Conservation (phyloP, 306 rosid genomes). For the Cucumis sativus region Cucumber_9930_V3 NC_026659.2:20596501-20597000, state of each 20-base stretch:
- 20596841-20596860: too few relatives aligned
- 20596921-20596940: too few relatives aligned
- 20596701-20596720: slow-evolving; percentile 97
- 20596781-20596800: slow-evolving; percentile 59
- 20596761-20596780: slow-evolving; percentile 53
- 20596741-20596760: slow-evolving; percentile 51
- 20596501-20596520: background rate
- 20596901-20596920: too few relatives aligned
- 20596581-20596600: background rate
- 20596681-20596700: slow-evolving; percentile 89
- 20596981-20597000: too few relatives aligned
- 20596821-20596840: background rate
- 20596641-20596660: background rate
- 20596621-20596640: background rate
- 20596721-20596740: slow-evolving; percentile 55
- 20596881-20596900: too few relatives aligned
- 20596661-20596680: background rate
- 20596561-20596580: background rate
- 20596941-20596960: too few relatives aligned
- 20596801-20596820: background rate
- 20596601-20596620: background rate
- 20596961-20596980: too few relatives aligned
- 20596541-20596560: background rate
- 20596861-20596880: too few relatives aligned
- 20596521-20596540: background rate